Conservation (phyloP, 495 filamentous ascomycete species). For the Tirmania nivea region DNA sequence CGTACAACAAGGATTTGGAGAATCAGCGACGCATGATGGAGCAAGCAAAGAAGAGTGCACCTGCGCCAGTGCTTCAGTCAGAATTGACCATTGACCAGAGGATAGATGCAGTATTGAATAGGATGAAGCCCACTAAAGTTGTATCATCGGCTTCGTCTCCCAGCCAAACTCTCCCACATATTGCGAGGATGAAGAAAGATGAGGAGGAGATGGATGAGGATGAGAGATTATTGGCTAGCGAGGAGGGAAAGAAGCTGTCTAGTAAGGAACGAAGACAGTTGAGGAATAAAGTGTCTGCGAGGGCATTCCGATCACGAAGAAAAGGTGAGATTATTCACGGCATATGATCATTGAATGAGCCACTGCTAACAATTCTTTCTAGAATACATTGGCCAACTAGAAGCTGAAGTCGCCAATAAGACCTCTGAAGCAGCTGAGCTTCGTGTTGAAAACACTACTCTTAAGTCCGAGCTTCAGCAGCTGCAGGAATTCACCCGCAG, state of each 20-base stretch:
- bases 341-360: background rate
- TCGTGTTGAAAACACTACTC: constrained; percentile 35
- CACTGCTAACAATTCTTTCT: constrained; percentile 7
- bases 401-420: constrained; percentile 55
- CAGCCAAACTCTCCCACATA: constrained; percentile 31
- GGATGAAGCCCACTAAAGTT: constrained; percentile 28
- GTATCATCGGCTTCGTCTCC: constrained; percentile 25
- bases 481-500: constrained; percentile 58
- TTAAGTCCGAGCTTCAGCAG: constrained; percentile 17
- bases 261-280: constrained; percentile 87
- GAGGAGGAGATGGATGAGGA: constrained; percentile 98
- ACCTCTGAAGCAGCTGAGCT: constrained; percentile 51
- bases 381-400: constrained; percentile 94
- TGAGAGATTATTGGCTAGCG: constrained; percentile 73
- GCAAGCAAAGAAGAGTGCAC: constrained; percentile 18
- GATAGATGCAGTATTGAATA: constrained; percentile 21
- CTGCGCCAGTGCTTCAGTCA: constrained; percentile 16
- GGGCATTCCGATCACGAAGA: constrained; percentile 82
- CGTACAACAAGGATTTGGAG: constrained; percentile 48
- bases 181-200: constrained; percentile 47
- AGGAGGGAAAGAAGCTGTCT: constrained; percentile 91
- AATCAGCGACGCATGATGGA: constrained; percentile 35
- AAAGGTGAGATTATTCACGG: constrained; percentile 46
- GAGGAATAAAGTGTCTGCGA: constrained; percentile 92
- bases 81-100: constrained; percentile 20